Evolutionary conservation across 2,329 filamentous ascomycete genomes (phyloP), one percentile per base, ranked within the genome.

Genomic region (Coniochaeta sp.): DNA sequence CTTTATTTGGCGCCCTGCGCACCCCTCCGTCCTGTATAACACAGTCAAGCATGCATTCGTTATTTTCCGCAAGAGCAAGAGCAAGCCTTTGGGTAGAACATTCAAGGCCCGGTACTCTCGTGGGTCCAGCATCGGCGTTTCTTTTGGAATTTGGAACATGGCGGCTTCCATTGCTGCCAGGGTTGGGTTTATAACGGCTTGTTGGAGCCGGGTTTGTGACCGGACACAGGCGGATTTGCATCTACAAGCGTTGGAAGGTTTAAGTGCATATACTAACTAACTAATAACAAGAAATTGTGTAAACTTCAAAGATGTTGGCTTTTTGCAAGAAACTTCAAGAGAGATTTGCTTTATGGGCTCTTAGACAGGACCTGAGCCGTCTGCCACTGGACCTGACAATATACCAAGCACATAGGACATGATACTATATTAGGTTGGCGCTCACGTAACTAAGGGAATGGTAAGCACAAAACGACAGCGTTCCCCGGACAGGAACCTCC

Each of bases 231-330:
- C 9, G 19, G 47, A 52, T 52, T 14, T 28, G 55, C 34, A 40
- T 40, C 38, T 43, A 57, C 34, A 19, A 57, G 38, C 55, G 33
- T 57, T 57, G 55, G 55, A 57, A 43, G 34, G 55, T 19, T 16
- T 22, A 43, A 7, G 19, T 38, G 31, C 34, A 36, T 57, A 28
- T 28, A 57, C 24, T 57, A 26, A n/a, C n/a, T n/a, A 31, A 9
- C 34, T 57, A 57, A 52, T 57, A 57, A 33, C 54, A 38, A 57
- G 54, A 26, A 47, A 17, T 24, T 24, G 43, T 47, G 43, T 24
- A 9, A 26, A 12, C 8, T 47, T 47, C 12, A 24, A 47, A 26
- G 9, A 47, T 47, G 16, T 36, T 12, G 19, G 26, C 16, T n/a
- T 16, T 3, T 19, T 40, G 4, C 38, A 40, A 40, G 38, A 47